These are phyloP conservation scores for Agarophyton chilense DNA, from an alignment of 23 red algal genomes.

Conservation along the genomic window DNA sequence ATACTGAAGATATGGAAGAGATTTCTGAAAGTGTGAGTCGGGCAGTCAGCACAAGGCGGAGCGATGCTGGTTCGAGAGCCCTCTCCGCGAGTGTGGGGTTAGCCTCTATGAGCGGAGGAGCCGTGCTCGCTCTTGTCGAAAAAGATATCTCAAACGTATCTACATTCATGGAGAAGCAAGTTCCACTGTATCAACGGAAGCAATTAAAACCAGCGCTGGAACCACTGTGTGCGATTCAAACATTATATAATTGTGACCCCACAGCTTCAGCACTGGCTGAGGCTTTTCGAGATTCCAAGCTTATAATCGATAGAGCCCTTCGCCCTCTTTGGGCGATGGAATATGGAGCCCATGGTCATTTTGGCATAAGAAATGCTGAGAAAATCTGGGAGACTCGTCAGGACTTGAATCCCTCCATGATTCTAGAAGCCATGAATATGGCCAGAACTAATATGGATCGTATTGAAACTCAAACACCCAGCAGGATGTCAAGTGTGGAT, in stretches of 20 bases:
- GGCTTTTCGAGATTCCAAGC: conserved; percentile 32
- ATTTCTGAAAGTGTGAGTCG: background rate
- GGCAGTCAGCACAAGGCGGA: background rate
- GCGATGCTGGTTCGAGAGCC: background rate
- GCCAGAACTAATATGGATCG: conserved; percentile 3
- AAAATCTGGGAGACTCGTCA: conserved; percentile 60
- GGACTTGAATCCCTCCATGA: conserved; percentile 23
- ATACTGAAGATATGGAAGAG: conserved; percentile 5
- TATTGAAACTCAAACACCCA: conserved; percentile 3
- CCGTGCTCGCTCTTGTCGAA: conserved; percentile 50
- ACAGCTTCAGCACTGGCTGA: conserved; percentile 45
- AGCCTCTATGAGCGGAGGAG: conserved; percentile 33
- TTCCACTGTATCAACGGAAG: conserved; percentile 52
- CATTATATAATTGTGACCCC: conserved; percentile 30
- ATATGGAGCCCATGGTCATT: conserved; percentile 25
- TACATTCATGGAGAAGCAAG: conserved; percentile 52
- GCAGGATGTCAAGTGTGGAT: conserved; percentile 52
- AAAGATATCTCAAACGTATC: conserved; percentile 51
- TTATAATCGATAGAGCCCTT: conserved; percentile 42
- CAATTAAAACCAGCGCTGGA: conserved; percentile 51
- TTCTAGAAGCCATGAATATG: conserved; percentile 39
- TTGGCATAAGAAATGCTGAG: conserved; percentile 40
- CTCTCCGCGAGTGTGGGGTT: background rate
- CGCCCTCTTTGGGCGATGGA: conserved; percentile 50
- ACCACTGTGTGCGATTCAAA: conserved; percentile 44